phyloP scores from a whole-genome alignment of 2,329 filamentous ascomycete species.

The Kalmusia sp. region DNA sequence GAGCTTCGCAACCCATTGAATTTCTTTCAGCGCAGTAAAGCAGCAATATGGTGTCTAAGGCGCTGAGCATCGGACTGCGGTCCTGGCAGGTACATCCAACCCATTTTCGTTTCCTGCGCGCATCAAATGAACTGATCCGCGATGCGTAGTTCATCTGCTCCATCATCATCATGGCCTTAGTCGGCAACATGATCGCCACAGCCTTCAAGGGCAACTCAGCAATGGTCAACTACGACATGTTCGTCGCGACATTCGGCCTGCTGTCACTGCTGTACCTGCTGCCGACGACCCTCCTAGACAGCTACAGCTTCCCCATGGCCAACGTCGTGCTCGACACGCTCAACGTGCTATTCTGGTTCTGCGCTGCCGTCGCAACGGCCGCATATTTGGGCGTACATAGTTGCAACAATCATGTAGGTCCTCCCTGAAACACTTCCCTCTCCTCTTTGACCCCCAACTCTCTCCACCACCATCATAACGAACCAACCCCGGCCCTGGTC shows the following conservation, averaged over 20 bases:
- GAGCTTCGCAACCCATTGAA: not conserved
- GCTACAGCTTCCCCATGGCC: slow-evolving; percentile 60
- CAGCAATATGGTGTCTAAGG: slow-evolving; percentile 49
- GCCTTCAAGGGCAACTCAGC: slow-evolving; percentile 61
- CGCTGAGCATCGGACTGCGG: slow-evolving; percentile 50
- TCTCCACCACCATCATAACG: not conserved
- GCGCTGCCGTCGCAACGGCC: slow-evolving; percentile 73
- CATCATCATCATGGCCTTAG: slow-evolving; percentile 65
- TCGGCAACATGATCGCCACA: slow-evolving; percentile 68
- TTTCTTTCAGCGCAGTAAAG: slow-evolving; percentile 9
- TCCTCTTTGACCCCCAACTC: not conserved
- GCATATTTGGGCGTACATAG: slow-evolving; percentile 73
- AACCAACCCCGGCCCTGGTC: not conserved
- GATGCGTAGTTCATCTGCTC: slow-evolving; percentile 62
- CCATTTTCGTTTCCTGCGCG: not conserved
- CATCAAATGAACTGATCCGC: slow-evolving; percentile 6
- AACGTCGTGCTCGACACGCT: slow-evolving; percentile 64
- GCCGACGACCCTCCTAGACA: slow-evolving; percentile 61
- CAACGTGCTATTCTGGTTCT: slow-evolving; percentile 73
- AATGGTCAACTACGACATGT: slow-evolving; percentile 70
- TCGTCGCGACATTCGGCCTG: slow-evolving; percentile 72
- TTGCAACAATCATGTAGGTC: slow-evolving; percentile 66
- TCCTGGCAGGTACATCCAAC: slow-evolving; percentile 47
- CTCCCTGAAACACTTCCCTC: not conserved
- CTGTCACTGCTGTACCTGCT: slow-evolving; percentile 70